These are phyloP conservation scores for Phoma sp. DNA, from an alignment of 2,329 filamentous ascomycete species.

Conservation along the genomic window DNA sequence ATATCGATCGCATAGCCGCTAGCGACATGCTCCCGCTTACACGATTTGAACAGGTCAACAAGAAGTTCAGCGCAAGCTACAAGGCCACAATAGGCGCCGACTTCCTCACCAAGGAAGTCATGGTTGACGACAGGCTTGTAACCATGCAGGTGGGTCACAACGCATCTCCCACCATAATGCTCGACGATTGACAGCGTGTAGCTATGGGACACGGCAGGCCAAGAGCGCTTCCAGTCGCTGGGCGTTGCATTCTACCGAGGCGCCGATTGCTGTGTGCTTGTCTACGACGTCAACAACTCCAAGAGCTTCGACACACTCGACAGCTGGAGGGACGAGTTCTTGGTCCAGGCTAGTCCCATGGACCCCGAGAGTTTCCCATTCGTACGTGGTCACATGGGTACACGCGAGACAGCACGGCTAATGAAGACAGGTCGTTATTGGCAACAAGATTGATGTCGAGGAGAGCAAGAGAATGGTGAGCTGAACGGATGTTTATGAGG, in stretches of 20 bases:
- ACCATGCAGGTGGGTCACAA: constrained; percentile 92
- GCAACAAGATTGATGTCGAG: constrained; percentile 99
- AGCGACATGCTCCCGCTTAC: constrained; percentile 14
- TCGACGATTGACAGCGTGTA: constrained; percentile 51
- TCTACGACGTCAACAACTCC: constrained; percentile 98
- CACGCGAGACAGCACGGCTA: constrained; percentile 10
- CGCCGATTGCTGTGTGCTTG: constrained; percentile 96
- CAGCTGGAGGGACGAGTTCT: constrained; percentile 97
- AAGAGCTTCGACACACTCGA: constrained; percentile 99
- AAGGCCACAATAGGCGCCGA: constrained; percentile 99
- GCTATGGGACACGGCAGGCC: constrained; percentile 98
- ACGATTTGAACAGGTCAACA: constrained; percentile 80
- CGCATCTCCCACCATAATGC: constrained; percentile 8
- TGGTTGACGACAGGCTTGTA: constrained; percentile 95
- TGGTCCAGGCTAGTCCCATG: constrained; percentile 95
- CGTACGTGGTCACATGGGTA: constrained; percentile 58
- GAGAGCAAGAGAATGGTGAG: constrained; percentile 92
- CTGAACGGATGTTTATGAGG: not conserved
- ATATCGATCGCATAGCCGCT: not conserved
- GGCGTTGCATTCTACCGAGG: constrained; percentile 97
- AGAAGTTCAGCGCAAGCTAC: constrained; percentile 99
- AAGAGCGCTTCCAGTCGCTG: constrained; percentile 96
- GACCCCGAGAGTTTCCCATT: constrained; percentile 98
- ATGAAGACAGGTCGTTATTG: constrained; percentile 79
- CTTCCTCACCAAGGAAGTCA: constrained; percentile 96